Evolutionary conservation across 305 asterid genomes (phyloP).

Genomic region (Andrographis paniculata): DNA sequence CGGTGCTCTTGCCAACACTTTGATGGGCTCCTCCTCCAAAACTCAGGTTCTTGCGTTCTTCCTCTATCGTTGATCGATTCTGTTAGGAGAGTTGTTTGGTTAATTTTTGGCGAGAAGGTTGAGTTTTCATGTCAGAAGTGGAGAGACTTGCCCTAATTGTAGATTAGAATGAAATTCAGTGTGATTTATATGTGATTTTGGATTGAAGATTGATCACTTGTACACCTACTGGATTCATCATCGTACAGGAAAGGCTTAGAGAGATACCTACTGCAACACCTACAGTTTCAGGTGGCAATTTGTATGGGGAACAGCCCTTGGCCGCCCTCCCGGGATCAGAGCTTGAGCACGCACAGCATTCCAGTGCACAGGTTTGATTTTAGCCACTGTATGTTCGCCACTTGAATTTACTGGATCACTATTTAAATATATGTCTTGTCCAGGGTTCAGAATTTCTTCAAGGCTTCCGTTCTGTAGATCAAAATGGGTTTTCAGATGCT

Average conservation of each 20-base stretch:
- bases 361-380: constrained; percentile 62
- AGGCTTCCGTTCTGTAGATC: constrained; percentile 72
- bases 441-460: constrained; percentile 84
- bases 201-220: constrained; percentile 1
- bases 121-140: not conserved
- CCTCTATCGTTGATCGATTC: constrained; percentile 5
- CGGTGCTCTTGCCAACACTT: constrained; percentile 82
- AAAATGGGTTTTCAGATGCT: constrained; percentile 68
- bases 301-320: constrained; percentile 54
- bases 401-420: constrained; percentile 15
- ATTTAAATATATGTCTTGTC: constrained; percentile 14
- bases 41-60: constrained; percentile 47
- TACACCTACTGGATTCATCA: constrained; percentile 15
- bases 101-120: not conserved
- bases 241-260: constrained; percentile 74
- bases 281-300: constrained; percentile 54
- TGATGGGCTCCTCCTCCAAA: constrained; percentile 88
- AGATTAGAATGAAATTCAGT: constrained; percentile 4
- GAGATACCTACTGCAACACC: constrained; percentile 84
- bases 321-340: constrained; percentile 86
- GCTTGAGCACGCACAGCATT: constrained; percentile 55
- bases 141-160: constrained; percentile 7
- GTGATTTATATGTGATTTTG: not conserved
- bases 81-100: not conserved
- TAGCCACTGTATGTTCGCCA: constrained; percentile 3